Evolutionary conservation across 192 early-diverging fungal species (phyloP).

Genomic region (Umbelopsis ramanniana): DNA sequence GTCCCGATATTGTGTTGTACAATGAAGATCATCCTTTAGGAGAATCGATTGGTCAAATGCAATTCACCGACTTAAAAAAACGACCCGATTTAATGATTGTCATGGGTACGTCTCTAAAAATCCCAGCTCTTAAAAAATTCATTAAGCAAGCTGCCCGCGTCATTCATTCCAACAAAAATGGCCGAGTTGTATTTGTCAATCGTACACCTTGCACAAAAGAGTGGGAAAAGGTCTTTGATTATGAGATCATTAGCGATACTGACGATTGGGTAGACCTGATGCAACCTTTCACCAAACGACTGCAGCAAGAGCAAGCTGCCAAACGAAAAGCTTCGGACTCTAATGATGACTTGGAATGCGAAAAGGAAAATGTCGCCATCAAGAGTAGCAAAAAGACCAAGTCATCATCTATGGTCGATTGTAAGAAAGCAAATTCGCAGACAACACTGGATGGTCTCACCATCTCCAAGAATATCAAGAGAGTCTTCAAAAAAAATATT

Average conservation of each 20-base stretch:
- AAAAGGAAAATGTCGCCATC: conserved; percentile 19
- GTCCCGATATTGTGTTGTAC: conserved; percentile 95
- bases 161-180: conserved; percentile 57
- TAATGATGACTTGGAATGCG: conserved; percentile 9
- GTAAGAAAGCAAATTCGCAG: neutral
- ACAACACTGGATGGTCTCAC: conserved; percentile 13
- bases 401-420: neutral
- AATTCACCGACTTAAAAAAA: conserved; percentile 56
- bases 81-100: conserved; percentile 81
- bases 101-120: conserved; percentile 89
- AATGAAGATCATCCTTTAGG: conserved; percentile 87
- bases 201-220: conserved; percentile 66
- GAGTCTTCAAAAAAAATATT: conserved; percentile 2
- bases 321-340: neutral
- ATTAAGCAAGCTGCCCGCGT: conserved; percentile 73
- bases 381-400: conserved; percentile 18
- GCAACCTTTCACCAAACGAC: conserved; percentile 31
- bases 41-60: conserved; percentile 65
- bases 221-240: conserved; percentile 84
- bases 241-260: conserved; percentile 68
- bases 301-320: conserved; percentile 38
- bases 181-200: conserved; percentile 80
- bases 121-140: conserved; percentile 75
- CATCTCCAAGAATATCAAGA: conserved; percentile 10
- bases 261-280: conserved; percentile 65